Evolutionary conservation across 2,329 filamentous ascomycete genomes (phyloP), one percentile per base, ranked within the genome.

Genomic region (Neoscytalidium dimidiatum): DNA sequence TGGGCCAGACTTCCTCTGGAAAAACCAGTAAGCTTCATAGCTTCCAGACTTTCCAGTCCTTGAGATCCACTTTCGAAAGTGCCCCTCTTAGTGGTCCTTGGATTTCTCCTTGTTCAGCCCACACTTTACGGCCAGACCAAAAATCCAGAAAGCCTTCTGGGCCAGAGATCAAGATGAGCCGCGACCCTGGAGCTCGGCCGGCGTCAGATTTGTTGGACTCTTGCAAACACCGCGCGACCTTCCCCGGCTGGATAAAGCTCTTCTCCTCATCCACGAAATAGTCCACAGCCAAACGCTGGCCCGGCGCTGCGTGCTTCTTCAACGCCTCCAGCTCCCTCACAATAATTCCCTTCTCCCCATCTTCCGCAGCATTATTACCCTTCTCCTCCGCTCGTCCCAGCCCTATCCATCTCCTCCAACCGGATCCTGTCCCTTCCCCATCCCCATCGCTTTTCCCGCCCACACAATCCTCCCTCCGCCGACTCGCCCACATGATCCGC

Each of bases 81-180:
- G 93, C 75, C 0, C 94, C 94, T 5, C 86, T 85, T 0, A 97
- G 78, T 0, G 86, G 83, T 0, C 94, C 94, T 72, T 97, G 93
- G 11, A 86, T 82, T 77, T 96, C 90, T 65, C 81, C 81, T 0
- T 92, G 92, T 29, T 85, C 84, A 11, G 83, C 80, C 91, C 92
- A 96, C 3, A 86, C 79, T 78, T 96, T 97, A 9, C 88, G 82
- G 1, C 95, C 94, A 2, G 92, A 92, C 78, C 91, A 92, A 68
- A 90, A 85, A 48, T 86, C 85, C 43, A 98, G 85, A 78, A 98
- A 98, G 0, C 95, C 94, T 62, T 96, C 92, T 0, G 95, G 94
- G 0, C 95, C 95, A 0, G 93, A 96, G 1, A 98, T 86, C 64
- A 97, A 82, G n/a, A 97, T 81, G 21, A 97, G 75, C 26, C 65